Evolutionary conservation across 2,329 filamentous ascomycete species (phyloP).

Genomic region (Pseudocercospora pini-densiflorae): DNA sequence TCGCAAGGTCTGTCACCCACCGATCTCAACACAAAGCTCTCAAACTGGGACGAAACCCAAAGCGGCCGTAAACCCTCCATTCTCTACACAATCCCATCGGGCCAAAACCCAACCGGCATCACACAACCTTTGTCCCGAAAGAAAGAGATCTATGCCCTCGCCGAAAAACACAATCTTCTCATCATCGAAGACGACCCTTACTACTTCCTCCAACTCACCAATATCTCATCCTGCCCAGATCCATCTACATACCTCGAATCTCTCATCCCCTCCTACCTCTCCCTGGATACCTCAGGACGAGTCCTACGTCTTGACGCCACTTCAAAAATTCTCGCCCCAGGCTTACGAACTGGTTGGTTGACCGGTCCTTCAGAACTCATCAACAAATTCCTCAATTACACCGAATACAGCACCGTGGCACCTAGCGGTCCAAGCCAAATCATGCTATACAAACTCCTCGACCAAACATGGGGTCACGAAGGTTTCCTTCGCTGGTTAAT

Average conservation of each 20-base stretch:
- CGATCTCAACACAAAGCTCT: conserved; percentile 32
- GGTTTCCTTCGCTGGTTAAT: conserved; percentile 39
- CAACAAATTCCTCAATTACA: conserved; percentile 34
- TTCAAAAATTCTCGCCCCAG: conserved; percentile 42
- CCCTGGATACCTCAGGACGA: conserved; percentile 40
- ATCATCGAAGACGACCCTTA: conserved; percentile 42
- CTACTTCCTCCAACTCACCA: conserved; percentile 32
- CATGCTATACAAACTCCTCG: conserved; percentile 39
- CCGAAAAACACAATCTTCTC: conserved; percentile 34
- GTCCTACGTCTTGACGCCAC: conserved; percentile 40
- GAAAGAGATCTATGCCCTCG: conserved; percentile 35
- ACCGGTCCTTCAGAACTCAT: conserved; percentile 36
- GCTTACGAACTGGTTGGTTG: conserved; percentile 40
- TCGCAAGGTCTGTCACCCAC: conserved; percentile 34
- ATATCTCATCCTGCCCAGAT: not conserved
- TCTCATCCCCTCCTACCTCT: conserved; percentile 39
- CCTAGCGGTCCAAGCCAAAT: conserved; percentile 39
- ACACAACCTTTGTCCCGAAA: conserved; percentile 34
- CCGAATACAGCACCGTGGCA: conserved; percentile 30
- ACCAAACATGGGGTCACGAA: conserved; percentile 39
- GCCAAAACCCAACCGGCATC: conserved; percentile 38
- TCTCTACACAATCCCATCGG: conserved; percentile 41
- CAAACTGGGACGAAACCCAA: conserved; percentile 31
- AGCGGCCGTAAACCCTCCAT: conserved; percentile 31
- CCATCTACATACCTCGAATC: conserved; percentile 21